These are phyloP conservation scores for Glycine soja DNA, from an alignment of 306 rosid species.

Conservation along the genomic window DNA sequence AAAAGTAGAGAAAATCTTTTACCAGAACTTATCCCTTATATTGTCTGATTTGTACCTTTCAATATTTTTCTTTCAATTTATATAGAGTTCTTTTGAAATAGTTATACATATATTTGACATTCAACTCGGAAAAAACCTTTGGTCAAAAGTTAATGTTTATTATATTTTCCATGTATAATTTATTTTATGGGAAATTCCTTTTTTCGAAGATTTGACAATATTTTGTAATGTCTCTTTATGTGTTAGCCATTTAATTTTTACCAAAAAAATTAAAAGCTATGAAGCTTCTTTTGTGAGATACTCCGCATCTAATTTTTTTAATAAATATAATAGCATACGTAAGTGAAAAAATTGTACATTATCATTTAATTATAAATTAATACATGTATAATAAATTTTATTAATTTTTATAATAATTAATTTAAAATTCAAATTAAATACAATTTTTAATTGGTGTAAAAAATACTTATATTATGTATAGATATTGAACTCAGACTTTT, in stretches of 20 bases:
- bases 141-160: slow-evolving; percentile 13
- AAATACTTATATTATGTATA: too few relatives aligned
- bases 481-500: too few relatives aligned
- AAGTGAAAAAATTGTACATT: too few relatives aligned
- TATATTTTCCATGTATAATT: not conserved
- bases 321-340: not conserved
- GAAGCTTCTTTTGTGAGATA: not conserved
- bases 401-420: not conserved
- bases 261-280: not conserved
- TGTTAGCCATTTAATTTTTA: not conserved
- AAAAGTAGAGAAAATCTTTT: slow-evolving; percentile 7
- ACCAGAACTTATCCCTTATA: slow-evolving; percentile 18
- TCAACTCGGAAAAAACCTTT: not conserved
- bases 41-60: not conserved
- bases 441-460: too few relatives aligned
- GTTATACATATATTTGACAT: not conserved
- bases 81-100: not conserved
- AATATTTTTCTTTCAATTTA: not conserved
- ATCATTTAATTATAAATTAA: not conserved
- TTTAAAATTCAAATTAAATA: not conserved
- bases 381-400: not conserved
- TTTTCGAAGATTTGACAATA: slow-evolving; percentile 36
- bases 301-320: not conserved
- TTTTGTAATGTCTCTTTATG: not conserved
- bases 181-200: not conserved